A percentile compares a stretch with the other conserved stretches of the same genome.
Evolutionary conservation across 1,139 yeast species (phyloP).

Genomic region (Hyphopichia burtonii): DNA sequence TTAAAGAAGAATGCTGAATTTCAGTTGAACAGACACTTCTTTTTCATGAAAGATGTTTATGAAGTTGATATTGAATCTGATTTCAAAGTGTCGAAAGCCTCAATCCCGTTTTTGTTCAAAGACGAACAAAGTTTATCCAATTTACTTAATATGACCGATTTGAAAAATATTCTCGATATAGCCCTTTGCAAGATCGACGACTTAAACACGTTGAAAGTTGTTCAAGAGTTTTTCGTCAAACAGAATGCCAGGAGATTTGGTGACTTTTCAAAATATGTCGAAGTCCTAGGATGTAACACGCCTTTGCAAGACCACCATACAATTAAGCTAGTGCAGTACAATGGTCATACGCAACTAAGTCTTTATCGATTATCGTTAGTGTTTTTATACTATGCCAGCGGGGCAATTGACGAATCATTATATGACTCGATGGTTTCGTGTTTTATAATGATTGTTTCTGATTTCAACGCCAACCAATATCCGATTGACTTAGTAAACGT

Average conservation of each 20-base stretch:
- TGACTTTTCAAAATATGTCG: background rate
- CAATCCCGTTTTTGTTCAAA: background rate
- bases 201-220: background rate
- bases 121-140: background rate
- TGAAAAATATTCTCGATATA: background rate
- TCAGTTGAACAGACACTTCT: slow-evolving; percentile 11
- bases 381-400: background rate
- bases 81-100: background rate
- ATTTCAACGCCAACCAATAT: background rate
- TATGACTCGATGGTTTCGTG: background rate
- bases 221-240: background rate
- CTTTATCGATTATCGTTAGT: slow-evolving; percentile 1
- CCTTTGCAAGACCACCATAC: too few relatives aligned
- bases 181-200: background rate
- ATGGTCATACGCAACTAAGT: background rate
- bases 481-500: background rate
- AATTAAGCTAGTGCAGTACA: background rate
- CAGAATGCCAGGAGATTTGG: too few relatives aligned
- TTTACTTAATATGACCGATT: background rate
- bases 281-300: background rate
- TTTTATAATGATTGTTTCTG: background rate
- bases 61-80: background rate
- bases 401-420: background rate
- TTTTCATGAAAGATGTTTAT: slow-evolving; percentile 9
- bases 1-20: background rate